Conservation (phyloP, 2,329 filamentous ascomycete genomes). For the Verticillium klebahnii region DNA sequence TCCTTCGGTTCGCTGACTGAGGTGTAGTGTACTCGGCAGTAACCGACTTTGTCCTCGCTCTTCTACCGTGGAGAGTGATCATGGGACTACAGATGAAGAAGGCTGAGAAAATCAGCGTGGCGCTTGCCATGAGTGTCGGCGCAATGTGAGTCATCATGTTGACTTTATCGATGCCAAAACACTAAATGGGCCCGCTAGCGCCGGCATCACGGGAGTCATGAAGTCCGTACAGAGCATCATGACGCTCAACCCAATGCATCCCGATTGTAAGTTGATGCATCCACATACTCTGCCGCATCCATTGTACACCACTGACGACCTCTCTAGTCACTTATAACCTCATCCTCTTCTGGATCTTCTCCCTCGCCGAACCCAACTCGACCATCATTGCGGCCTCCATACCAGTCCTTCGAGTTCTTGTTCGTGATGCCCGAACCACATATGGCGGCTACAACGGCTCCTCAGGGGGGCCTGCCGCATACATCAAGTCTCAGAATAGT, state of each 20-base stretch:
- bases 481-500: background rate
- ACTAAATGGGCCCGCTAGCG: background rate
- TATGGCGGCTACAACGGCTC: background rate
- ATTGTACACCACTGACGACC: background rate
- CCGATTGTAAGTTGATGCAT: slow-evolving; percentile 9
- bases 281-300: too few species aligned
- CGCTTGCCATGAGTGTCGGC: slow-evolving; percentile 17
- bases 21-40: slow-evolving; percentile 14
- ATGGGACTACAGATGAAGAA: slow-evolving; percentile 21
- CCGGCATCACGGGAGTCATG: slow-evolving; percentile 15
- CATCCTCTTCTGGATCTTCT: slow-evolving; percentile 13
- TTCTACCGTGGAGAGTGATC: slow-evolving; percentile 24
- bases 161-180: background rate
- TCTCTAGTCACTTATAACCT: background rate
- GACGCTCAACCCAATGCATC: slow-evolving; percentile 9
- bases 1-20: background rate
- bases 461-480: background rate
- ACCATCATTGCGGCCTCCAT: slow-evolving; percentile 26
- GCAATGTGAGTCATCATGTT: slow-evolving; percentile 13
- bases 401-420: slow-evolving; percentile 20
- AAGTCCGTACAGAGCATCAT: slow-evolving; percentile 11
- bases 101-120: slow-evolving; percentile 22
- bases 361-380: slow-evolving; percentile 22
- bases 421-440: background rate
- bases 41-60: slow-evolving; percentile 21